Conservation (phyloP, 345 rosid genomes). For the Pelargonium nanum region DNA sequence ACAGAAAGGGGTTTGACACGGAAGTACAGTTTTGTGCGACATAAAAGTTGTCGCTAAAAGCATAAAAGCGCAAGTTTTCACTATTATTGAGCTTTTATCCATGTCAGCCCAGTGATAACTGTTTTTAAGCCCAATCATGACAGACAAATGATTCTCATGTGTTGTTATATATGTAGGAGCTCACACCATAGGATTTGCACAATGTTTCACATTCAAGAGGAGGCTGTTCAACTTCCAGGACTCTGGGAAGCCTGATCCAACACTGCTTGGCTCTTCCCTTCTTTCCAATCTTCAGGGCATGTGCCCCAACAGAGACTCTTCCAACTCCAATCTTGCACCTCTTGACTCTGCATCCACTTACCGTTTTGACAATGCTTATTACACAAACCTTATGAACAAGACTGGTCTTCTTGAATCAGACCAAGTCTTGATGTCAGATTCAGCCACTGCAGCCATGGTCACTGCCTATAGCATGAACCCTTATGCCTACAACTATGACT, state of each 20-base stretch:
- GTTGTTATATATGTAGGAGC: conserved; percentile 37
- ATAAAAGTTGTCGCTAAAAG: no score
- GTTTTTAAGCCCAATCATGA: neutral
- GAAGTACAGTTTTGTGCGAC: no score
- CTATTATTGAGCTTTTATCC: no score
- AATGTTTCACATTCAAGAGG: conserved; percentile 70
- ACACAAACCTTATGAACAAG: conserved; percentile 40
- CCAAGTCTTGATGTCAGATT: conserved; percentile 43
- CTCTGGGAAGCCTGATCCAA: conserved; percentile 67
- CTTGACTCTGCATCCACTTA: conserved; percentile 39
- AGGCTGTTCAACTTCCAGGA: conserved; percentile 65
- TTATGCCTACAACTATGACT: conserved; percentile 42
- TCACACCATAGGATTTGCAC: conserved; percentile 86
- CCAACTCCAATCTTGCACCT: conserved; percentile 51
- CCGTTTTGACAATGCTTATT: conserved; percentile 65
- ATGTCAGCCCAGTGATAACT: neutral
- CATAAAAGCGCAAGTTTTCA: no score
- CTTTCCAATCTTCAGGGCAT: conserved; percentile 27
- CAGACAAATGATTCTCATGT: neutral
- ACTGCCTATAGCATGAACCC: conserved; percentile 40
- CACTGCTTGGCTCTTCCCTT: conserved; percentile 36
- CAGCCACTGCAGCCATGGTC: conserved; percentile 42
- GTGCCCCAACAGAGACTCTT: conserved; percentile 53
- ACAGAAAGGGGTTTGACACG: no score
- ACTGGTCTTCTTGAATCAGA: conserved; percentile 64